Evolutionary conservation across 228 moss, liverwort and hornwort genomes (phyloP).

Genomic region (Sphagnum fallax): DNA sequence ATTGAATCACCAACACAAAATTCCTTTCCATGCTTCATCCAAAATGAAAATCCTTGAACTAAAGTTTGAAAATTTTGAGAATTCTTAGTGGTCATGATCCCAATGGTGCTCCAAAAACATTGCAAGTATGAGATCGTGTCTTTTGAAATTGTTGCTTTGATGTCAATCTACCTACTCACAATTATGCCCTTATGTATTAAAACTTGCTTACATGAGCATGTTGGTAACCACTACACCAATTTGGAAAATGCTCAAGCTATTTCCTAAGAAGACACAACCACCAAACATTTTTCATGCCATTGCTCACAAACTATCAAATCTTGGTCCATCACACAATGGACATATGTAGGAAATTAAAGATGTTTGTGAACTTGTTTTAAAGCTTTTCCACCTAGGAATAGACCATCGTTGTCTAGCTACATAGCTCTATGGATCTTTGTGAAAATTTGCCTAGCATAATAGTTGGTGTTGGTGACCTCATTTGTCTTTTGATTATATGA

Average conservation of each 20-base stretch:
- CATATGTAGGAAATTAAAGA: not conserved
- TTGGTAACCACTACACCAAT: not conserved
- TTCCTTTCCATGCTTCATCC: not conserved
- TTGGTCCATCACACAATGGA: not conserved
- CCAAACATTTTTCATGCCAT: not conserved
- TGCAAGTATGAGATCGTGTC: not conserved
- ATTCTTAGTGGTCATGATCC: not conserved
- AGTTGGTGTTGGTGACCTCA: not conserved
- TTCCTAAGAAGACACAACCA: not conserved
- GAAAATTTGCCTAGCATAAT: not conserved
- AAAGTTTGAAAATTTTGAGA: not conserved
- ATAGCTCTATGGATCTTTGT: not conserved
- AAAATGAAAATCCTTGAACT: not conserved
- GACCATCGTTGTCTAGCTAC: not conserved
- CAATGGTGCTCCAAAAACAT: not conserved
- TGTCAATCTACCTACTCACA: not conserved
- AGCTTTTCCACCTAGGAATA: not conserved
- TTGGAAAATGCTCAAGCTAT: not conserved
- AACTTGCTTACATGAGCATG: not conserved
- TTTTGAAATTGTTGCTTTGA: not conserved
- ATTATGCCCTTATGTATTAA: not conserved
- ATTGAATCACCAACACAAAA: not conserved
- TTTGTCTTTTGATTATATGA: not conserved
- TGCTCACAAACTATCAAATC: not conserved
- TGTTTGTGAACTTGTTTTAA: not conserved